Percentiles rank a stretch among this genome's conserved stretches.
Conservation (phyloP, 345 rosid species). For the Noccaea caerulescens region DNA sequence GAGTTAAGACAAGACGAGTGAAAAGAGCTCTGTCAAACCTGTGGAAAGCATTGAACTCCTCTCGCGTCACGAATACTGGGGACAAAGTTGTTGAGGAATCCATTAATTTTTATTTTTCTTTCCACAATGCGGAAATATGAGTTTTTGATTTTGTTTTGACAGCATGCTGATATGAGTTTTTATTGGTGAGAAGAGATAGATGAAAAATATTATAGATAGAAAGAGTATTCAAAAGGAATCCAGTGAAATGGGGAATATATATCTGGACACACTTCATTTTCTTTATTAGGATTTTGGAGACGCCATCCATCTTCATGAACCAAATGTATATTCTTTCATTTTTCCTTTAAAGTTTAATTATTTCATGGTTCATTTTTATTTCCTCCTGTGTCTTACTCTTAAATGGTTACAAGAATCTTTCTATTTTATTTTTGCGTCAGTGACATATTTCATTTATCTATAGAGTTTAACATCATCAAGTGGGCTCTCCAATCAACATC, state of each 20-base stretch:
- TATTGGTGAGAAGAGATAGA: conserved; percentile 11
- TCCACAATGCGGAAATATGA: background rate
- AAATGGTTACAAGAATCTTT: background rate
- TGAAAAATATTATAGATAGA: background rate
- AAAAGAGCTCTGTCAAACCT: conserved; percentile 58
- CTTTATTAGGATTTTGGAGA: conserved; percentile 7
- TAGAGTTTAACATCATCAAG: background rate
- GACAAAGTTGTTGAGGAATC: conserved; percentile 30
- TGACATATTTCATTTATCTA: background rate
- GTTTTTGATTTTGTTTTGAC: background rate
- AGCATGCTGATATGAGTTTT: conserved; percentile 1
- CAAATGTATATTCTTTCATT: background rate
- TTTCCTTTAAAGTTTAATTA: background rate
- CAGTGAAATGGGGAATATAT: conserved; percentile 22
- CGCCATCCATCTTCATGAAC: conserved; percentile 13
- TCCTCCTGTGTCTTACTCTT: background rate
- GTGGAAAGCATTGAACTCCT: conserved; percentile 61
- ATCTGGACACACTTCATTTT: conserved; percentile 15
- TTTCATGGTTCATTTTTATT: background rate
- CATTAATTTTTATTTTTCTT: conserved; percentile 4
- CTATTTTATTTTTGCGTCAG: background rate
- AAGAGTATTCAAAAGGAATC: background rate
- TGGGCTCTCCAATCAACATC: background rate
- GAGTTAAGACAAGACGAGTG: conserved; percentile 47
- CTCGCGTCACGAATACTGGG: conserved; percentile 24